Evolutionary conservation across 164 flowering plant genomes (phyloP).

Genomic region (Hamamelis virginiana): DNA sequence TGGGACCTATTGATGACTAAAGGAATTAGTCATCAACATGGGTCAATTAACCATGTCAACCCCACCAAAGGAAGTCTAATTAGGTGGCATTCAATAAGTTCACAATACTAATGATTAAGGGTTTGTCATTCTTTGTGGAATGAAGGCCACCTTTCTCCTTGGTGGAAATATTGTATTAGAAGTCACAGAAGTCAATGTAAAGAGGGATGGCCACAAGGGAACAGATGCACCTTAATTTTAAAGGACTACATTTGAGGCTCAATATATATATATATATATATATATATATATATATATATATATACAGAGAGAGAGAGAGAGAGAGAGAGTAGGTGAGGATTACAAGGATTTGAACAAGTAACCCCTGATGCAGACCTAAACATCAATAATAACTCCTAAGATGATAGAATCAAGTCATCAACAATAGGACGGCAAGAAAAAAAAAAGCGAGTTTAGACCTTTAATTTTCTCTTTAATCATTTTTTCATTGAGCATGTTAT

Average conservation of each 20-base stretch:
- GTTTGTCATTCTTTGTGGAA: constrained; percentile 15
- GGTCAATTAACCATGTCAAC: constrained; percentile 28
- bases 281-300: too few species aligned
- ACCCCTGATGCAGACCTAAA: too few species aligned
- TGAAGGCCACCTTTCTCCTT: constrained; percentile 2
- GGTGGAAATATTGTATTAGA: constrained; percentile 4
- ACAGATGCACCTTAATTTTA: background rate
- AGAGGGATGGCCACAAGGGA: constrained; percentile 11
- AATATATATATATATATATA: too few species aligned
- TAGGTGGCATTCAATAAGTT: constrained; percentile 19
- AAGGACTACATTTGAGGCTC: too few species aligned
- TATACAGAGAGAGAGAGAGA: background rate
- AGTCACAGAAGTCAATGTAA: constrained; percentile 13
- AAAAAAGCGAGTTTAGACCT: too few species aligned
- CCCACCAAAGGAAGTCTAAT: constrained; percentile 14
- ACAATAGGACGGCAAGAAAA: too few species aligned
- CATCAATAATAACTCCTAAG: too few species aligned
- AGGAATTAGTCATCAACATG: constrained; percentile 9
- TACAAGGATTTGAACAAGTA: constrained; percentile 2
- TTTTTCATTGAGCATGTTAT: too few species aligned
- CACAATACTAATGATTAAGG: constrained; percentile 18
- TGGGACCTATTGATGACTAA: constrained; percentile 4
- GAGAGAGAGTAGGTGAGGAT: constrained; percentile 5
- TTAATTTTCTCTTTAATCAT: too few species aligned
- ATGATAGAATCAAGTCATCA: too few species aligned